Base-by-base conservation (phyloP, 768 basidiomycete genomes). In the Butyriboletus loyo region DNA sequence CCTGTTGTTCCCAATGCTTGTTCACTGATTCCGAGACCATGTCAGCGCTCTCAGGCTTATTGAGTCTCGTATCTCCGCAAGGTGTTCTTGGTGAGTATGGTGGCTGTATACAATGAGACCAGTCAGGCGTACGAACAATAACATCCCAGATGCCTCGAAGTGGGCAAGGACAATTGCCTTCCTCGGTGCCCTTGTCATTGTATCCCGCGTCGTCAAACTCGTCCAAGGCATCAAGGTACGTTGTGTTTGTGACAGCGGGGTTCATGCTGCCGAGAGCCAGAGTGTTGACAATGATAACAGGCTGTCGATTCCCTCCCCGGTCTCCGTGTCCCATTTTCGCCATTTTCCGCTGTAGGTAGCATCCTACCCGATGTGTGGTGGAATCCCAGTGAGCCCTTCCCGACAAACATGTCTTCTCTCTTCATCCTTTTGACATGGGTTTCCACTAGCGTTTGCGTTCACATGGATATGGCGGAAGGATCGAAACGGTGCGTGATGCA, bases 401-500 rank as follows among this genome's bases (percentile, higher is more conserved):
- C 4, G 8, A 14, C 10, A 19, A 37, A 27, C 22, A 42, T 32
- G 14, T 45, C 9, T 45, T 32, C 40, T 9, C 9, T 27, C n/a
- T 14, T 24, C 7, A 8, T 30, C 2, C 21, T 19, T 37, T 21
- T 42, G 10, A 46, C 32, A 11, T 4, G 32, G 14, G 2, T 5
- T 31, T 5, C 14, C 1, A 2, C 30, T 13, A 62, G 60, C 41
- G 21, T 38, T 57, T n/a, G 19, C 50, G 17, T 54, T 64, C 24
- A 44, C 44, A 7, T 64, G 58, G 62, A 60, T 38, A 38, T 63
- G 61, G 61, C 47, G 62, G 24, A 50, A 52, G 42, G 37, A 44
- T 27, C 27, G 46, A 24, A 62, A 62, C 21, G 35, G 60, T 61
- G 28, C 32, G 57, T 44, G 15, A 30, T 35, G 10, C 17, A 7